A percentile compares a stretch with the other conserved stretches of the same genome.
Evolutionary conservation across 139 green algal species (phyloP).

Genomic region (Tetradesmus obliquus): DNA sequence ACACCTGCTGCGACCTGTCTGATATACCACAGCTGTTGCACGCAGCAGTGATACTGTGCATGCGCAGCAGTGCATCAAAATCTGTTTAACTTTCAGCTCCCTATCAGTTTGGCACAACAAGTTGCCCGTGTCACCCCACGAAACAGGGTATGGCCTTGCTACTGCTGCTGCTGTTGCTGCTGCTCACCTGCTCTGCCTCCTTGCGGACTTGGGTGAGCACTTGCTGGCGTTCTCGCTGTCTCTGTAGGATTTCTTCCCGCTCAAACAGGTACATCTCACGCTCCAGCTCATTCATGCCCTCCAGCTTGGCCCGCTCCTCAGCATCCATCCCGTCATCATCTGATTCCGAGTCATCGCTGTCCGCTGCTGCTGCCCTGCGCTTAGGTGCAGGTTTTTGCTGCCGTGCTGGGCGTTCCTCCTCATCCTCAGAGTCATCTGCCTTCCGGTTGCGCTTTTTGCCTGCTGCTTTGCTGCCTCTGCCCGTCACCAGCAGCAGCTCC

Average conservation of each 20-base stretch:
- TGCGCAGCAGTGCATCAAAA: too few species aligned
- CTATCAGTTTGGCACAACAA: too few species aligned
- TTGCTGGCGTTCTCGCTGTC: slow-evolving; percentile 7
- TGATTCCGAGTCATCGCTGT: slow-evolving; percentile 11
- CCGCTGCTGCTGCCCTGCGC: neutral
- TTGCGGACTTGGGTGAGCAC: slow-evolving; percentile 36
- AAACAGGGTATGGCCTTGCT: too few species aligned
- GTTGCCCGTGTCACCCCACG: too few species aligned
- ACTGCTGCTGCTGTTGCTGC: neutral
- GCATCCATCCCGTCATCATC: slow-evolving; percentile 36
- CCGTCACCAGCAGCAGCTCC: slow-evolving; percentile 40
- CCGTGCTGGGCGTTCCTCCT: slow-evolving; percentile 25
- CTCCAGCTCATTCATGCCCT: slow-evolving; percentile 46
- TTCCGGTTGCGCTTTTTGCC: slow-evolving; percentile 42
- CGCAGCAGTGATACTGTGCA: too few species aligned
- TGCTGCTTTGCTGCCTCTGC: slow-evolving; percentile 31
- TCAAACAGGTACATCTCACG: slow-evolving; percentile 52
- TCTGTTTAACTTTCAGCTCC: too few species aligned
- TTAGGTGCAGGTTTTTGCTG: neutral
- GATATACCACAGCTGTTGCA: too few species aligned
- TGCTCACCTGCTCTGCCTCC: slow-evolving; percentile 28
- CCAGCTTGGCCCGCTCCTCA: slow-evolving; percentile 41
- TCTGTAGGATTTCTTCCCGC: slow-evolving; percentile 32
- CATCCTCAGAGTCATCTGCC: slow-evolving; percentile 34
- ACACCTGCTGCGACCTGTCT: too few species aligned